A percentile compares a stretch with the other conserved stretches of the same genome.
These are phyloP conservation scores for Scutellaria barbata DNA, from an alignment of 257 asterid species.

Conservation along the genomic window DNA sequence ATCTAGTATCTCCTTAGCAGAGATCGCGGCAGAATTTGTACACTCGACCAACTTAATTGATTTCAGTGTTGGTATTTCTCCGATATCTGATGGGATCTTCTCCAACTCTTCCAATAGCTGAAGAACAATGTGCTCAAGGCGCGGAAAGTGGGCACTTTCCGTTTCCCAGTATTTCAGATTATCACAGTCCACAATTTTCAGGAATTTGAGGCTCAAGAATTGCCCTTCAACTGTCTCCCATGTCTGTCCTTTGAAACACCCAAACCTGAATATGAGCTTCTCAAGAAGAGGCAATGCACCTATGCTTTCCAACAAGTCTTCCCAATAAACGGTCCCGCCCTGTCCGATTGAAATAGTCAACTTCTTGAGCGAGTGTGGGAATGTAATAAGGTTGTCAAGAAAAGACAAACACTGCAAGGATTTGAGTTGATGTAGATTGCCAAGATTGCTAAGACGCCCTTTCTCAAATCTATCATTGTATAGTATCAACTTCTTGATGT, in stretches of 20 bases:
- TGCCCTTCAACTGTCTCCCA: constrained; percentile 24
- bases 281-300: constrained; percentile 33
- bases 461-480: background rate
- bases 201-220: background rate
- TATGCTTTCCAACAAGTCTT: constrained; percentile 10
- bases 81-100: background rate
- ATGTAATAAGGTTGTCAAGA: background rate
- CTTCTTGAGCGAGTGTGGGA: constrained; percentile 26
- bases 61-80: background rate
- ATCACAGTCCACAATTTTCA: background rate
- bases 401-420: background rate
- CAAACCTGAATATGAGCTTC: background rate
- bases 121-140: constrained; percentile 17
- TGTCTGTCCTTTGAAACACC: constrained; percentile 8
- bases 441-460: constrained; percentile 20
- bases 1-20: background rate
- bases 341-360: background rate
- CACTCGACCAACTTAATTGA: background rate
- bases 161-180: background rate
- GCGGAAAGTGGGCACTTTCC: constrained; percentile 12
- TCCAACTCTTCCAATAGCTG: background rate
- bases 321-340: constrained; percentile 13
- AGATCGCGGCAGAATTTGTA: background rate
- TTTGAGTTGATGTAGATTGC: constrained; percentile 20
- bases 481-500: constrained; percentile 28